These are phyloP conservation scores for Annulohypoxylon nitens DNA, from an alignment of 495 filamentous ascomycete genomes.

Conservation along the genomic window DNA sequence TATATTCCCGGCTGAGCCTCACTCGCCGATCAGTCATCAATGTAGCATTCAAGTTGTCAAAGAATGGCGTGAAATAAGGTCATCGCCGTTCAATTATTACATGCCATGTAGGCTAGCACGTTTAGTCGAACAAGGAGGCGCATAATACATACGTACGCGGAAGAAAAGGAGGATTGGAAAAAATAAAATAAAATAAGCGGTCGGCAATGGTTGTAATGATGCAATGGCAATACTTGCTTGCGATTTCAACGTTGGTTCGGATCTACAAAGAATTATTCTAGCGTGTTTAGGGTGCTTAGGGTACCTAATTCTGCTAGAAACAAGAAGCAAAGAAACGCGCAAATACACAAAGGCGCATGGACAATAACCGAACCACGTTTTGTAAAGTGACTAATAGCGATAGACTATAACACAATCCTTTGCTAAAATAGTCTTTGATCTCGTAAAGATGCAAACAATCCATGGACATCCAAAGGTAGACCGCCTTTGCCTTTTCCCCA, in stretches of 20 bases:
- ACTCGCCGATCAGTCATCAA: conserved; percentile 15
- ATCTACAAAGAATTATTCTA: conserved; percentile 28
- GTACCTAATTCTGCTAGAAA: background rate
- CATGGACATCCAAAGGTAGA: conserved; percentile 14
- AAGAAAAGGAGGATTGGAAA: conserved; percentile 8
- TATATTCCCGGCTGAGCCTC: conserved; percentile 25
- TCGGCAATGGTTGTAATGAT: conserved; percentile 34
- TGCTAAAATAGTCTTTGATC: background rate
- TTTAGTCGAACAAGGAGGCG: conserved; percentile 5
- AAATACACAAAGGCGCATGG: conserved; percentile 1
- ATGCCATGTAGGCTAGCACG: background rate
- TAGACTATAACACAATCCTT: background rate
- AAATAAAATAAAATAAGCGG: conserved; percentile 13
- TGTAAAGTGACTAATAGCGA: background rate
- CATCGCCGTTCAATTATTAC: conserved; percentile 25
- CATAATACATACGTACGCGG: background rate
- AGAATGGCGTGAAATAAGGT: conserved; percentile 44
- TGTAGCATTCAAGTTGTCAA: conserved; percentile 16
- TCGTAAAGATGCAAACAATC: conserved; percentile 33
- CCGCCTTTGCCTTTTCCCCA: conserved; percentile 38
- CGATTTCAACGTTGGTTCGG: conserved; percentile 24
- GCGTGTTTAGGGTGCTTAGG: too few species aligned
- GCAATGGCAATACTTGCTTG: conserved; percentile 43
- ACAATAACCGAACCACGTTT: background rate
- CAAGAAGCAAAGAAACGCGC: conserved; percentile 17